Evolutionary conservation across 768 basidiomycete species (phyloP), one percentile per base, ranked within the genome.

Genomic region (Pisolithus sp.): DNA sequence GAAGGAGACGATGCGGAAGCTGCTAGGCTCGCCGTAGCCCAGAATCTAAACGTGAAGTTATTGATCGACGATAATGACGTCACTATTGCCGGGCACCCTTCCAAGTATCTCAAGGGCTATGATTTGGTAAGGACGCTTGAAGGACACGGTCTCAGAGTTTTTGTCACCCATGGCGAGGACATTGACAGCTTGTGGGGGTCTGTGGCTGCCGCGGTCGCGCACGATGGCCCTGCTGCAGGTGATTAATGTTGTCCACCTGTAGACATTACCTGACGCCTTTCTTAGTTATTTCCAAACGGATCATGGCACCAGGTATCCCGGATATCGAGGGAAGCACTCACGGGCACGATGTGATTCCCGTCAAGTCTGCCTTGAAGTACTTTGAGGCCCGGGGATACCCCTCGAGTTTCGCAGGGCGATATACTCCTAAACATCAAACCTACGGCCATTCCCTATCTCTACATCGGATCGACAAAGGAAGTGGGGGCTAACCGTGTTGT

Each of bases 1-100:
- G 91, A 93, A 65, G 91, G 91, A 15, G 86, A 93, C 63, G 89
- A 93, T 59, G 90, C 91, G 2, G 91, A 93, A 64, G 91, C 91
- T 15, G 91, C 91, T 13, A 77, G 90, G 17, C 76, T 93, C 30
- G 90, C 91, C 17, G 91, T 91, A 39, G 90, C 91, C 2, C 83
- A 92, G 63, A 68, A 74, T 40, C 73, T 93, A 59, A 90, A 92
- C 64, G 79, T 93, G 67, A 93, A 93, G 69, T 73, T 93, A 51
- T 68, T 93, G 65, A 84, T 93, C 56, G 91, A 93, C 59, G 89
- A 92, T 69, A 93, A 93, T 69, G 85, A 93, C 64, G 90, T 93
- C 57, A 93, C 90, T 7, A 93, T 93, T 54, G 83, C 90, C n/a
- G 91, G 91, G 0, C 89, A 93, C 61, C 91, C 91, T 4, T 91